phyloP scores from a whole-genome alignment of 352 stramenopile genomes.

The Phytophthora cryptogea region DNA sequence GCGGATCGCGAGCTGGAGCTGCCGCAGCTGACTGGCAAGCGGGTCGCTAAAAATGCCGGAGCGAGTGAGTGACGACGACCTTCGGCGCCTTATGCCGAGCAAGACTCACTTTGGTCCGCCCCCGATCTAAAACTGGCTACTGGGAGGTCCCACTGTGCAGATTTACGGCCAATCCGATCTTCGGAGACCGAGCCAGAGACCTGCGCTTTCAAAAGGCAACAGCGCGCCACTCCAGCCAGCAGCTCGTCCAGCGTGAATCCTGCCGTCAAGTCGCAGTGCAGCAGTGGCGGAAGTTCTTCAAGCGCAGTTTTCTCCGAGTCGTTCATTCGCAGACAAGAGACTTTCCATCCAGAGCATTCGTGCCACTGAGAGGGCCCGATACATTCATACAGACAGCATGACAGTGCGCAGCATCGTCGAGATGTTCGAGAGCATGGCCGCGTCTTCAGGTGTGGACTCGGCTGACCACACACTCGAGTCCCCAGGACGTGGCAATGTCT shows the following conservation, averaged over 20 bases:
- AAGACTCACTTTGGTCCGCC: conserved; percentile 21
- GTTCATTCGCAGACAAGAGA: too few species aligned
- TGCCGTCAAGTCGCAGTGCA: conserved; percentile 18
- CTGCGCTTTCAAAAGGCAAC: conserved; percentile 20
- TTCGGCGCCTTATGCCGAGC: background rate
- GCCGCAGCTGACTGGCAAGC: background rate
- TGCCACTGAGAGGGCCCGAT: background rate
- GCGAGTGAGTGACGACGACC: background rate
- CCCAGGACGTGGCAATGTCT: conserved; percentile 23
- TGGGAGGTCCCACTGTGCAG: conserved; percentile 17
- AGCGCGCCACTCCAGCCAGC: conserved; percentile 29
- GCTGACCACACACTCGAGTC: conserved; percentile 15
- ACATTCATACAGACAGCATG: conserved; percentile 24
- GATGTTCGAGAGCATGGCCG: conserved; percentile 40
- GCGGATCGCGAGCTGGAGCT: background rate
- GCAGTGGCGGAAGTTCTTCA: conserved; percentile 27
- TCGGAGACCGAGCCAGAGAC: background rate
- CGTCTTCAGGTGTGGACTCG: conserved; percentile 7
- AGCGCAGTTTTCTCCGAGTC: conserved; percentile 20
- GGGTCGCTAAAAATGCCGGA: conserved; percentile 17
- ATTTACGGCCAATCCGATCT: conserved; percentile 27
- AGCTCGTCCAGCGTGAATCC: conserved; percentile 10
- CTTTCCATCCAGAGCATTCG: conserved; percentile 1
- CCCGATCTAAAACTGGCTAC: conserved; percentile 20
- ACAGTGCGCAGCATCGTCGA: conserved; percentile 40